Percentiles rank a stretch among this genome's conserved stretches.
Conservation (phyloP, 768 basidiomycete genomes). For the Boletus tylopilopsis region DNA sequence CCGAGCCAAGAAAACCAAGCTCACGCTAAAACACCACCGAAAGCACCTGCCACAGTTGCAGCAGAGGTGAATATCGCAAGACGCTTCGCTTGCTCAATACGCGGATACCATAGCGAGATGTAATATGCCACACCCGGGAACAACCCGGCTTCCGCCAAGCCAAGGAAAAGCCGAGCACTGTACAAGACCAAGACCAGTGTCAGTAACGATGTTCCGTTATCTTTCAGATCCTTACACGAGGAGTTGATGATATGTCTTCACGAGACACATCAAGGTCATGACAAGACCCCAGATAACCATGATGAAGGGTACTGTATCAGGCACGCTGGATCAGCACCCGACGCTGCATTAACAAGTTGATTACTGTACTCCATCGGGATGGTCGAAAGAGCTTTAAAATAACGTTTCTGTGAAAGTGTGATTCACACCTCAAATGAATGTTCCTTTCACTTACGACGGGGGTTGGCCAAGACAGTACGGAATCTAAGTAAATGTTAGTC, state of each 20-base stretch:
- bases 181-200: neutral
- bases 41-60: slow-evolving; percentile 49
- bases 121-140: slow-evolving; percentile 39
- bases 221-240: slow-evolving; percentile 24
- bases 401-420: slow-evolving; percentile 29
- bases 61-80: slow-evolving; percentile 58
- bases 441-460: slow-evolving; percentile 32
- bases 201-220: neutral
- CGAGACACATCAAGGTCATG: slow-evolving; percentile 36
- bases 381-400: slow-evolving; percentile 32
- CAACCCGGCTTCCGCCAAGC: slow-evolving; percentile 44
- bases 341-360: neutral
- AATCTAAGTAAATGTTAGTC: slow-evolving; percentile 20
- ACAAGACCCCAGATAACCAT: slow-evolving; percentile 37
- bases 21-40: slow-evolving; percentile 46
- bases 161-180: slow-evolving; percentile 42
- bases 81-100: slow-evolving; percentile 50
- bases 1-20: slow-evolving; percentile 9
- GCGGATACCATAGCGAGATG: slow-evolving; percentile 56
- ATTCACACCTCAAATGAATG: neutral
- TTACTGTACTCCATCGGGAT: slow-evolving; percentile 31
- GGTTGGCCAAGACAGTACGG: slow-evolving; percentile 36
- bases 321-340: slow-evolving; percentile 2
- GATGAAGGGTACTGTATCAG: slow-evolving; percentile 33
- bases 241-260: slow-evolving; percentile 28